Conservation (phyloP, 257 asterid species). For the Henckelia pumila region DNA sequence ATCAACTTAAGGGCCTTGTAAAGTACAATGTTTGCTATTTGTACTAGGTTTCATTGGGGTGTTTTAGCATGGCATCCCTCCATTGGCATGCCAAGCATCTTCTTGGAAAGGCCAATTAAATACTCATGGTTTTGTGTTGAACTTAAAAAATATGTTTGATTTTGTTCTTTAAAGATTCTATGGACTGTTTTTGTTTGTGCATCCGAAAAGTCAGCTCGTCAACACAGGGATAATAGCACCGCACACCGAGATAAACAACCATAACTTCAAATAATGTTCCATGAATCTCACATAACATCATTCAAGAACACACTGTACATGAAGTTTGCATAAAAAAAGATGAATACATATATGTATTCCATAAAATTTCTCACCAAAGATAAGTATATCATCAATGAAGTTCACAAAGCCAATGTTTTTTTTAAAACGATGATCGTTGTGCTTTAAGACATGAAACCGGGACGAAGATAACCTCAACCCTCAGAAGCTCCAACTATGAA, state of each 20-base stretch:
- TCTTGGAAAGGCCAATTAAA: constrained; percentile 17
- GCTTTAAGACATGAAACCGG: constrained; percentile 14
- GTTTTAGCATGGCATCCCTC: constrained; percentile 21
- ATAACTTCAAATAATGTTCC: constrained; percentile 11
- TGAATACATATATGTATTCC: constrained; percentile 13
- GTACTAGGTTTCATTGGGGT: constrained; percentile 19
- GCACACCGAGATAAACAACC: background rate
- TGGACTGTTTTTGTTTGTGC: constrained; percentile 1
- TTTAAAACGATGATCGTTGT: constrained; percentile 17
- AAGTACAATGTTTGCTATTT: constrained; percentile 20
- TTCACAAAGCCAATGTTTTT: constrained; percentile 25
- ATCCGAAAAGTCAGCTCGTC: background rate
- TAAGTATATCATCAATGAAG: constrained; percentile 27
- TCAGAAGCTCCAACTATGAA: constrained; percentile 22
- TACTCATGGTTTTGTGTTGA: constrained; percentile 25
- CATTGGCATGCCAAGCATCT: constrained; percentile 20
- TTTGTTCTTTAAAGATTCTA: constrained; percentile 17
- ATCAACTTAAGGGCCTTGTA: constrained; percentile 18
- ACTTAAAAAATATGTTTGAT: constrained; percentile 2
- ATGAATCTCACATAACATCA: constrained; percentile 1
- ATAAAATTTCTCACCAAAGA: constrained; percentile 21
- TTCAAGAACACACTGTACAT: background rate
- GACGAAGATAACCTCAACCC: constrained; percentile 18
- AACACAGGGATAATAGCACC: background rate
- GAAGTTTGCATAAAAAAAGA: constrained; percentile 8